Evolutionary conservation across 2,329 filamentous ascomycete species (phyloP).

Genomic region (Trichophyton schoenleinii): DNA sequence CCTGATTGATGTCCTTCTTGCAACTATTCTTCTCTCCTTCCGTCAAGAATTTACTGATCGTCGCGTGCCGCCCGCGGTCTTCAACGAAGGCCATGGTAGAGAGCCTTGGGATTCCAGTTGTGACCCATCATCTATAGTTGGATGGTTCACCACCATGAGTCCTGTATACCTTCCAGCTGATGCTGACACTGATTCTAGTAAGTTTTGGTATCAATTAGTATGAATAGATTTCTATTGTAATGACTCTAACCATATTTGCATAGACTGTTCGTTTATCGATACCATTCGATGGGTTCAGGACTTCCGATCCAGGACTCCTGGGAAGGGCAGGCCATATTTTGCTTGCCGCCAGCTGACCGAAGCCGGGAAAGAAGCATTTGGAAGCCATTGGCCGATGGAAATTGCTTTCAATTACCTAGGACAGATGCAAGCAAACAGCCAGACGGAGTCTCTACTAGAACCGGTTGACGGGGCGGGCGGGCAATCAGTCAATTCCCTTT

Average conservation of each 20-base stretch:
- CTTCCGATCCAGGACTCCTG: constrained; percentile 22
- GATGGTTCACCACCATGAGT: constrained; percentile 40
- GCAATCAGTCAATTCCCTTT: constrained; percentile 11
- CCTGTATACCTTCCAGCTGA: constrained; percentile 26
- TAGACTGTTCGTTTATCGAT: constrained; percentile 18
- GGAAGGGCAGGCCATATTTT: constrained; percentile 26
- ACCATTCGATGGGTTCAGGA: constrained; percentile 30
- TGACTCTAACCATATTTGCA: background rate
- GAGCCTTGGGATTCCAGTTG: constrained; percentile 34
- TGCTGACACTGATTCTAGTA: constrained; percentile 1
- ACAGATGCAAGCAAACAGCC: constrained; percentile 32
- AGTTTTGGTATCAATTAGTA: background rate
- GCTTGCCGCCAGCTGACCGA: constrained; percentile 20
- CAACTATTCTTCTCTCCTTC: constrained; percentile 34
- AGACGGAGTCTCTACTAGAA: constrained; percentile 28
- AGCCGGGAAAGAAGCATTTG: constrained; percentile 19
- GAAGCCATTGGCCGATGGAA: constrained; percentile 32
- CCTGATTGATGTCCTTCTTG: constrained; percentile 27
- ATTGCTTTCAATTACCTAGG: constrained; percentile 33
- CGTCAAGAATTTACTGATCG: constrained; percentile 32
- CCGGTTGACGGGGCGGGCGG: constrained; percentile 8
- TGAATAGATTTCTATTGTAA: constrained; percentile 6
- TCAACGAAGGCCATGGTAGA: constrained; percentile 40
- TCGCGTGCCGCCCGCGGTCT: constrained; percentile 29
- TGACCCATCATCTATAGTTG: constrained; percentile 37